These are phyloP conservation scores for Rhizoclosmatium globosum DNA, from an alignment of 192 early-diverging fungal species.

Conservation along the genomic window DNA sequence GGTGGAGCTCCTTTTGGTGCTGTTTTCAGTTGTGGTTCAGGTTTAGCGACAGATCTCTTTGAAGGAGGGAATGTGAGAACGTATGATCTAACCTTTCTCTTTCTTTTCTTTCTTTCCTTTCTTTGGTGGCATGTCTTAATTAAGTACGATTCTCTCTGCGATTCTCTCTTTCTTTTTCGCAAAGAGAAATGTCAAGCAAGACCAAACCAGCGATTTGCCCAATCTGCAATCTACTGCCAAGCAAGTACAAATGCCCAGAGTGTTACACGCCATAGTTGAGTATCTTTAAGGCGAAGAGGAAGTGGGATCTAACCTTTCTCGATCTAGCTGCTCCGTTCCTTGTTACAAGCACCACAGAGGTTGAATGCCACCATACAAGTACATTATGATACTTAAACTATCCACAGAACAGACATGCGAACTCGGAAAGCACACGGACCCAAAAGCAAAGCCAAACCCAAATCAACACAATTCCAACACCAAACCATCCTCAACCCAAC, in stretches of 20 bases:
- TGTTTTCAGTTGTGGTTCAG: no score
- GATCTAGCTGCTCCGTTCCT: conserved; percentile 8
- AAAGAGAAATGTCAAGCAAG: no score
- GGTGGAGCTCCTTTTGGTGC: not conserved
- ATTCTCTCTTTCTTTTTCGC: no score
- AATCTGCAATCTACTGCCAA: no score
- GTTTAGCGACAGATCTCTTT: no score
- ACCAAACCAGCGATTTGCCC: no score
- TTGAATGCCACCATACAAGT: not conserved
- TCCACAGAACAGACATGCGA: no score
- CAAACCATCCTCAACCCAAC: not conserved
- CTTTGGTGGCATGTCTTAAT: no score
- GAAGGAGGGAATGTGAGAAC: no score
- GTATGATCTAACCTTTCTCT: not conserved
- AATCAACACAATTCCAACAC: not conserved
- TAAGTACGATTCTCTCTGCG: no score
- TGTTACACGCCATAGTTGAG: conserved; percentile 7
- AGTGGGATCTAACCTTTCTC: not conserved
- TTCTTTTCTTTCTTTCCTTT: not conserved
- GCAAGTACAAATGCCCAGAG: conserved; percentile 12
- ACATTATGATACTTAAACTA: not conserved
- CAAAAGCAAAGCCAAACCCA: no score
- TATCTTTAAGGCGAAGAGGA: not conserved
- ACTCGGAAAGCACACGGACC: no score
- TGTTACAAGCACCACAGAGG: conserved; percentile 17